Base-by-base conservation (phyloP, 2,329 filamentous ascomycete genomes). In the Xylariaceae sp. region DNA sequence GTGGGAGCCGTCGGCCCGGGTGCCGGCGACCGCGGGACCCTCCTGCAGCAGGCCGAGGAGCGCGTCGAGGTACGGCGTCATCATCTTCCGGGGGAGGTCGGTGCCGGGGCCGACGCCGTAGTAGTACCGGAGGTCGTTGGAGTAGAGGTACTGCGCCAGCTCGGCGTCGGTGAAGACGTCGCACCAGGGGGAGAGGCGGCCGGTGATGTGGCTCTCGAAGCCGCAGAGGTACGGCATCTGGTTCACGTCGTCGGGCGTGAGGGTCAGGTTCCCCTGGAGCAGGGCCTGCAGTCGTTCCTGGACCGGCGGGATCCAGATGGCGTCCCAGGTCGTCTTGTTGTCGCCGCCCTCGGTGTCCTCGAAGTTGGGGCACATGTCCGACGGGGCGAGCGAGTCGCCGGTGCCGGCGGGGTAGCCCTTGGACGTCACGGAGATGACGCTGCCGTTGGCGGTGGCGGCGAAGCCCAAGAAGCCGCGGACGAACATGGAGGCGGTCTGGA, bases 191-290 rank as follows among this genome's bases (percentile, higher is more conserved):
- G 78, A 83, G 3, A 77, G 59, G 2, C 63, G 64, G 1, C 82
- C 81, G 0, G 70, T 78, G 48, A 86, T 84, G 52, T 86, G 82
- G 3, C 74, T 79, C 53, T 87, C 83, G 44, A 83, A 87, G 3
- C 80, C 83, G 51, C 83, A 87, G n/a, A 85, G 68, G 51, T 86
- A 85, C 0, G 81, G 80, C 37, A 86, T 79, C 34, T 74, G 71
- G 7, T 64, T 66, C 32, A 81, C 65, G 43, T 85, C 78, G 2
- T 60, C 62, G 24, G 71, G 63, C 0, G 68, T 71, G 26, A 85
- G 68, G 1, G 71, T 72, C 26, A 85, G 69, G 30, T 71, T 66
- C 1, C 81, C 79, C 1, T 61, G 52, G 24, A 83, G 69, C 26
- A 78, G 55, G 4, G 61, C 45, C 49, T 82, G 76, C 35, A 85